Percentiles rank a stretch among this genome's conserved stretches.
Evolutionary conservation across 139 green algal genomes (phyloP).

Genomic region (Parachlorella kessleri): DNA sequence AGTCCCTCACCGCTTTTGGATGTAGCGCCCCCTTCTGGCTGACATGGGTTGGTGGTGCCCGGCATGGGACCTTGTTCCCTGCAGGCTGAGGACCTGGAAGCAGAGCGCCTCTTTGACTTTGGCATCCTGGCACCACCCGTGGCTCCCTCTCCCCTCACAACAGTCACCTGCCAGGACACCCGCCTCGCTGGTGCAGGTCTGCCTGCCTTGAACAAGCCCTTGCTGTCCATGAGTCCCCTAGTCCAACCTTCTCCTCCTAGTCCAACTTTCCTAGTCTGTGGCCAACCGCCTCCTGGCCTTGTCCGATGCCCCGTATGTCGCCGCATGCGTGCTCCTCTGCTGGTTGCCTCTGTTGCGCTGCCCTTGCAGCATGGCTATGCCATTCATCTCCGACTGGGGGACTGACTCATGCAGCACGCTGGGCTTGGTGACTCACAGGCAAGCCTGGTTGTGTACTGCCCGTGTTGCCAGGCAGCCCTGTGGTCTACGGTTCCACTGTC

Average conservation of each 20-base stretch:
- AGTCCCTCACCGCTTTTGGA: too few species aligned
- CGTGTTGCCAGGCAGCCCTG: slow-evolving; percentile 16
- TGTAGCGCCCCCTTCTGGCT: too few species aligned
- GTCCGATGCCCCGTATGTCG: too few species aligned
- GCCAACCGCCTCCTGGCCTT: too few species aligned
- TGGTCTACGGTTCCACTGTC: slow-evolving; percentile 5
- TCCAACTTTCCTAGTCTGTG: too few species aligned
- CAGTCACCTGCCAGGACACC: slow-evolving; percentile 41
- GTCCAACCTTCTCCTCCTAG: too few species aligned
- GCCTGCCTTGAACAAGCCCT: too few species aligned
- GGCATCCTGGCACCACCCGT: slow-evolving; percentile 44
- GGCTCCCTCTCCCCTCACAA: not conserved
- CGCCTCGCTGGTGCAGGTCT: slow-evolving; percentile 50
- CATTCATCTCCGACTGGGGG: not conserved
- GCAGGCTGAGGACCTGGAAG: slow-evolving; percentile 54
- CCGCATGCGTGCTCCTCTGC: not conserved
- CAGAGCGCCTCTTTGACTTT: slow-evolving; percentile 75
- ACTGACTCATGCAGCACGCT: too few species aligned
- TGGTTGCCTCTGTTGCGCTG: not conserved
- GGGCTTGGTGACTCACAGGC: too few species aligned
- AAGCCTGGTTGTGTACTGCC: not conserved
- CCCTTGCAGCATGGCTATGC: not conserved
- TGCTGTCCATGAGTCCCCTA: too few species aligned
- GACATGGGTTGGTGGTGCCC: too few species aligned
- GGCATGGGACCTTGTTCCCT: not conserved